Percentiles rank a stretch among this genome's conserved stretches.
phyloP scores from a whole-genome alignment of 1,284 basidiomycete genomes.

The Cryptococcus sp. region DNA sequence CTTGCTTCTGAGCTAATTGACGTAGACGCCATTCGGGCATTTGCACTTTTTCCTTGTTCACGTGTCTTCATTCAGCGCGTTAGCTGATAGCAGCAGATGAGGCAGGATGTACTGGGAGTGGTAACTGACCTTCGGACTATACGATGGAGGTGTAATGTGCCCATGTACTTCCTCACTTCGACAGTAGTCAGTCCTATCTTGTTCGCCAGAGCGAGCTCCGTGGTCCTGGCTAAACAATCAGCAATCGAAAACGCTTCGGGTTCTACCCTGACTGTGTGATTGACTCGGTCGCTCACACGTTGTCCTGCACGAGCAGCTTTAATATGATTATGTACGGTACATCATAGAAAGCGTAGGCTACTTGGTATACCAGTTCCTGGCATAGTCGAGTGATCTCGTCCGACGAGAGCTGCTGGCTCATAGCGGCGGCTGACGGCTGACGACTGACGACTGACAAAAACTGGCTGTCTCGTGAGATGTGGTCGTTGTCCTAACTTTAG shows the following conservation, averaged over 20 bases:
- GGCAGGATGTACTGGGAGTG: background rate
- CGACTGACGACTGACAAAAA: no score
- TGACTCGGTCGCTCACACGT: slow-evolving; percentile 70
- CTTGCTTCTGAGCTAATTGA: slow-evolving; percentile 4
- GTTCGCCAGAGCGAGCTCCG: slow-evolving; percentile 69
- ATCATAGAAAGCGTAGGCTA: slow-evolving; percentile 92
- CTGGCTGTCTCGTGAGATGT: no score
- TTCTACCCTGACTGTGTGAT: no score
- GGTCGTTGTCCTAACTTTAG: no score
- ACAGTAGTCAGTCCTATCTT: slow-evolving; percentile 86
- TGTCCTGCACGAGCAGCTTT: slow-evolving; percentile 86
- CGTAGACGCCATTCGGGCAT: slow-evolving; percentile 28
- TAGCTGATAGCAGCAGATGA: background rate
- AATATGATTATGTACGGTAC: slow-evolving; percentile 85
- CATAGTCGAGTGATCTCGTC: slow-evolving; percentile 39
- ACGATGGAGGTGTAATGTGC: slow-evolving; percentile 78
- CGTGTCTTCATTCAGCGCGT: slow-evolving; percentile 30
- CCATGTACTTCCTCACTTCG: slow-evolving; percentile 89
- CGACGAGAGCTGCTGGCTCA: slow-evolving; percentile 29
- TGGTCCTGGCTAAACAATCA: slow-evolving; percentile 18
- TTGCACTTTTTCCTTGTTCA: slow-evolving; percentile 49
- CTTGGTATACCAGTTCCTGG: slow-evolving; percentile 76
- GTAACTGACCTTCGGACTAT: slow-evolving; percentile 76
- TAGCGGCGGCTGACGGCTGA: background rate
- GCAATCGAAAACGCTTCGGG: background rate